Evolutionary conservation across 768 basidiomycete genomes (phyloP).

Genomic region (Boletus pseudopeckii): DNA sequence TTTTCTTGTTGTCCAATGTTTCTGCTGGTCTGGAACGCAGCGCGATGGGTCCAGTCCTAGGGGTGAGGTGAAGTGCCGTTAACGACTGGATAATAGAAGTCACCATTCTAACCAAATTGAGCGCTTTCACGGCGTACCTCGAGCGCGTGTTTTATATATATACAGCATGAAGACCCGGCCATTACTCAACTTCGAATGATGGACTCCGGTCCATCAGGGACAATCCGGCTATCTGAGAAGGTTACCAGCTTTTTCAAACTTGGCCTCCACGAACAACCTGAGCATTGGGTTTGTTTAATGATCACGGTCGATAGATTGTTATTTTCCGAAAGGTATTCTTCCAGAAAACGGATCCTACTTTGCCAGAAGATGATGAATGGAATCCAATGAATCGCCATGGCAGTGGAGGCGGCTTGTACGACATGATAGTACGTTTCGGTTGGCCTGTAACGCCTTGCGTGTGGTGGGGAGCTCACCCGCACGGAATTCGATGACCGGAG

Average conservation of each 20-base stretch:
- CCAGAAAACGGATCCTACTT: background rate
- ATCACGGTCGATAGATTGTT: background rate
- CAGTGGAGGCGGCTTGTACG: background rate
- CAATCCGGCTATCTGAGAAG: background rate
- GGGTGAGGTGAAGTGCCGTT: slow-evolving; percentile 8
- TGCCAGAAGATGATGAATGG: background rate
- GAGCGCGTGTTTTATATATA: background rate
- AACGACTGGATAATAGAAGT: background rate
- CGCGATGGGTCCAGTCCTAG: background rate
- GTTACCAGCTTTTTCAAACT: background rate
- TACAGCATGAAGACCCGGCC: background rate
- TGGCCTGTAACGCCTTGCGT: background rate
- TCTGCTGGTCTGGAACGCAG: slow-evolving; percentile 8
- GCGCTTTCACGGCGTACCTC: background rate
- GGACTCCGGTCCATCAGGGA: background rate
- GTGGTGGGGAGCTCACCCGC: background rate
- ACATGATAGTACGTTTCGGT: background rate
- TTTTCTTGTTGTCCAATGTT: background rate
- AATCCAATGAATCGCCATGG: background rate
- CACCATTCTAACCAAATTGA: background rate
- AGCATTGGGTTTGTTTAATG: background rate
- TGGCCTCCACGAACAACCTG: too few species aligned
- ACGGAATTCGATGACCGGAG: background rate
- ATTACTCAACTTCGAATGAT: background rate
- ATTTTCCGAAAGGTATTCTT: background rate